Base-by-base conservation (phyloP, 2,329 filamentous ascomycete species). In the Paracorniculantispora psalliotae region DNA sequence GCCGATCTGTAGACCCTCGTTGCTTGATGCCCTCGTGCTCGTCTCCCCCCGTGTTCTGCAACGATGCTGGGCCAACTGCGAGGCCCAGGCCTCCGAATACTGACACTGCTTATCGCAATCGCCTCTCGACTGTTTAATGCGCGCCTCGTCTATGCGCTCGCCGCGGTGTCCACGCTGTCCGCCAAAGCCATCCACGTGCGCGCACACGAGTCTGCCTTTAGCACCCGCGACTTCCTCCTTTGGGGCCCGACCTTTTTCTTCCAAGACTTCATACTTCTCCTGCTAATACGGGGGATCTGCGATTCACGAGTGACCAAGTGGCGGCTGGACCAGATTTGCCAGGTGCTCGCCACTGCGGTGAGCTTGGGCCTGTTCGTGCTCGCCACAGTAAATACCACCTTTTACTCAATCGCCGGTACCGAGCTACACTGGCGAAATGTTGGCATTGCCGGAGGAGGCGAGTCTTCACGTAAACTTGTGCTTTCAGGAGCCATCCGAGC, bases 371-470 rank as follows among this genome's bases (percentile, higher is more conserved):
- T 55, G 15, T n/a, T 46, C 19, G 39, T 55, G 41, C 28, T 46
- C 19, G 28, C 41, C 2, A 57, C 53, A 6, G 58, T 66, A 19
- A 66, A 61, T 53, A 63, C 72, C 1, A 66, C 70, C 2, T 73
- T 73, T 44, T 73, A 71, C 60, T 56, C 62, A 8, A 65, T 71
- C 6, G 63, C 66, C 10, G 66, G 67, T n/a, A 64, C 67, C 0
- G 67, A 69, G 57, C 63, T 69, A 19, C 67, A 68, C 28, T 69
- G 67, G 67, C 64, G 66, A 17, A 69, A 69, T 51, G 63, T 67
- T 21, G 65, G 61, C 4, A 50, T 69, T 41, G 66, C 65, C 1
- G 52, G 61, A 3, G 52, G 61, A 4, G 65, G 67, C 46, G 59
- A 66, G 7, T 63, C 64, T 6, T 67, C 65, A 3, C 66, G 66